These are phyloP conservation scores for Lasiodiplodia gonubiensis DNA, from an alignment of 2,329 filamentous ascomycete species.

Conservation along the genomic window DNA sequence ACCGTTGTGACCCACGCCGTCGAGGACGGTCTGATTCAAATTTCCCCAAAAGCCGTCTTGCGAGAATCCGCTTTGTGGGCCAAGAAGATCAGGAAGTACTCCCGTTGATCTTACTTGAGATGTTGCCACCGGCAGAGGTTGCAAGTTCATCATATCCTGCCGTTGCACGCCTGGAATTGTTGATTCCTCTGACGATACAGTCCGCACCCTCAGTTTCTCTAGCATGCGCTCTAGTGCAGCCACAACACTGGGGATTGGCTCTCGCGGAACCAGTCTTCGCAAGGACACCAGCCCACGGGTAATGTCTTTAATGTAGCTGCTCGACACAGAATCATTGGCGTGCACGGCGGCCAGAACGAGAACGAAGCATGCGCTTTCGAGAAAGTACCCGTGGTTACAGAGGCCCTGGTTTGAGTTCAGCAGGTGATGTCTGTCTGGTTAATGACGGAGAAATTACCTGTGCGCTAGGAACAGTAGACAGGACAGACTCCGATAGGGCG, in stretches of 20 bases:
- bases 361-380: constrained; percentile 19
- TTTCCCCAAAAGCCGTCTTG: background rate
- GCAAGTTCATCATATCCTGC: background rate
- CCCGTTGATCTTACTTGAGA: background rate
- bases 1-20: background rate
- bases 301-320: background rate
- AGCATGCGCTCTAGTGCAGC: constrained; percentile 7
- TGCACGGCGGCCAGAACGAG: background rate
- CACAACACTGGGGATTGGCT: constrained; percentile 20
- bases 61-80: background rate
- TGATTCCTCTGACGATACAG: background rate
- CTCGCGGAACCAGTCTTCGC: constrained; percentile 3
- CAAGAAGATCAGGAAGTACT: background rate
- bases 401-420: background rate
- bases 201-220: background rate
- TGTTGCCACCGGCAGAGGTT: background rate
- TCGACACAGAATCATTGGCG: background rate
- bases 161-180: background rate
- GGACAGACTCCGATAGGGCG: background rate
- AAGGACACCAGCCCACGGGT: background rate
- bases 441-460: background rate
- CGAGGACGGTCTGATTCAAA: background rate
- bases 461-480: background rate
- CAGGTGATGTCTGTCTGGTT: background rate
- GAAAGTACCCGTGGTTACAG: constrained; percentile 19